Base-by-base conservation (phyloP, 495 filamentous ascomycete species). In the Pseudoneurospora amorphoporcata region DNA sequence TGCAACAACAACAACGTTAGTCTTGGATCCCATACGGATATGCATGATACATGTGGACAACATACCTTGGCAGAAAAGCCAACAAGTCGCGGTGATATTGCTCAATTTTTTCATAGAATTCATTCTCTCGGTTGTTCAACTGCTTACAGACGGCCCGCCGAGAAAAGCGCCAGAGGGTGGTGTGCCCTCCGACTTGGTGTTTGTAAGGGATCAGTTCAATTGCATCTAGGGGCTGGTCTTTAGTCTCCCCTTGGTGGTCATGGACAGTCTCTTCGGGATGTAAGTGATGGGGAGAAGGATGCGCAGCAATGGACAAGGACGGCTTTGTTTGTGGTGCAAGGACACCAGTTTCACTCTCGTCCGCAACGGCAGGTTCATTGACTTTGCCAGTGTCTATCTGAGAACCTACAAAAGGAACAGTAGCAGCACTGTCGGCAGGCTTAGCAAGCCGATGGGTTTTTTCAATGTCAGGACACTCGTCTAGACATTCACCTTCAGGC, bases 71-170 rank as follows among this genome's bases (percentile, higher is more conserved):
- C 71, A 99, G 83, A 81, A 98, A 99, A 32, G 89, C 88, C 71
- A 99, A 83, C 77, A 99, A 86, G 75, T 97, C 90, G 47, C 94
- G 93, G 81, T 99, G 95, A 71, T 91, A 87, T 73, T 86, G 87
- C 83, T 99, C 95, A 75, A 99, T 91, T 70, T 90, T 95, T 81
- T 99, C 95, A 79, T 99, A 99, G 77, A 99, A 99, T 81, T 97
- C 92, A 82, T 99, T 99, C 77, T 99, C 95, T 76, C 93, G 85
- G 77, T 97, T 98, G 80, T 95, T 98, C 74, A 99, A 87, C 83
- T 97, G 93, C 81, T 99, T 99, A 86, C 96, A 98, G 19, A 99
- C 95, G 70, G 95, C 95, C 74, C 94, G 89, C 65, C 92, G 88
- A 29, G 95, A 98, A 76, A 99, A 98, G 38, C 95, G 91, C 84